phyloP scores from a whole-genome alignment of 163 green algal genomes.

The Scenedesmus sp. region DNA sequence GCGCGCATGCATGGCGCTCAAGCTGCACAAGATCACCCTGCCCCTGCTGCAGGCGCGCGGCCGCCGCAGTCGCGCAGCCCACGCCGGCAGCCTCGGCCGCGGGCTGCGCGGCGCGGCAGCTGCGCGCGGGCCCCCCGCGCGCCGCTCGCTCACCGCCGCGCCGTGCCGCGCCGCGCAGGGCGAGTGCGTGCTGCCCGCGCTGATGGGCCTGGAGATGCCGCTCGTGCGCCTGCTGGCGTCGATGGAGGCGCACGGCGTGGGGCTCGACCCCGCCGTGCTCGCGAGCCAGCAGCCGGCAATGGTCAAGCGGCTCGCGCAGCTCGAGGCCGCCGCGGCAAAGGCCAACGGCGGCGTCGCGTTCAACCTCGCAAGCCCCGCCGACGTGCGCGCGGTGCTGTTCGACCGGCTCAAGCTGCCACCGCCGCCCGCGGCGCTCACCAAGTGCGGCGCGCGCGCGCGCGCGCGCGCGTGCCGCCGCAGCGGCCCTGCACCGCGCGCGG shows the following conservation, averaged over 20 bases:
- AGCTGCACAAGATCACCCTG: constrained; percentile 33
- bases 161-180: too few species aligned
- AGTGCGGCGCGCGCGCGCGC: neutral
- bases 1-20: constrained; percentile 45
- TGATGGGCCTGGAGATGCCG: constrained; percentile 77
- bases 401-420: constrained; percentile 65
- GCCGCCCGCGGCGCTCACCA: constrained; percentile 52
- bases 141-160: too few species aligned
- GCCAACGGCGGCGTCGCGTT: constrained; percentile 9
- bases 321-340: constrained; percentile 38
- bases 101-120: too few species aligned
- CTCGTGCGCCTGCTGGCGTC: constrained; percentile 72
- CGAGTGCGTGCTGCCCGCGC: constrained; percentile 56
- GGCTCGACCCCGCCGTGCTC: constrained; percentile 56
- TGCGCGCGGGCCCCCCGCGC: too few species aligned
- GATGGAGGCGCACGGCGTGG: constrained; percentile 73
- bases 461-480: too few species aligned
- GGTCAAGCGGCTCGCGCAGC: constrained; percentile 60
- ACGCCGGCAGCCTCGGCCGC: too few species aligned
- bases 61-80: too few species aligned
- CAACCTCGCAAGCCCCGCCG: constrained; percentile 17
- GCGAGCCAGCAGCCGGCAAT: constrained; percentile 60
- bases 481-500: too few species aligned
- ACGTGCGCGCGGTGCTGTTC: constrained; percentile 75
- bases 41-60: constrained; percentile 32